Evolutionary conservation across 352 stramenopile genomes (phyloP).

Genomic region (Globisporangium abappressorium): DNA sequence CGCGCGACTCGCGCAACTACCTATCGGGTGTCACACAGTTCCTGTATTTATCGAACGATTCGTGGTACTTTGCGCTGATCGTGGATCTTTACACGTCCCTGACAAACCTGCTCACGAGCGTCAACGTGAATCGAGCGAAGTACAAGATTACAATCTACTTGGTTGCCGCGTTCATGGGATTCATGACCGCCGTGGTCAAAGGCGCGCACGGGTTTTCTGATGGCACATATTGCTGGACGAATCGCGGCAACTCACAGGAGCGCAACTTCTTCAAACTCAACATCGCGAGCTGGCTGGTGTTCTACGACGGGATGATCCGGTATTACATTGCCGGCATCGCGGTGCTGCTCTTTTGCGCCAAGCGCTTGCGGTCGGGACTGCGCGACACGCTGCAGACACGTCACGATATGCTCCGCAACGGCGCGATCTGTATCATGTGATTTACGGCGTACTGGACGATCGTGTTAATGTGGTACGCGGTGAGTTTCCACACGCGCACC

Average conservation of each 20-base stretch:
- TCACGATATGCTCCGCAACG: slow-evolving; percentile 75
- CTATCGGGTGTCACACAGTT: slow-evolving; percentile 78
- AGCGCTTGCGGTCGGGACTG: slow-evolving; percentile 62
- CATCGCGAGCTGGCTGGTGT: slow-evolving; percentile 65
- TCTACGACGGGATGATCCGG: slow-evolving; percentile 85
- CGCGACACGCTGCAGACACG: slow-evolving; percentile 73
- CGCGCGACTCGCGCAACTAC: slow-evolving; percentile 36
- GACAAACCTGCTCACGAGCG: slow-evolving; percentile 85
- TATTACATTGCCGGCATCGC: slow-evolving; percentile 77
- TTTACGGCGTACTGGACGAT: slow-evolving; percentile 85
- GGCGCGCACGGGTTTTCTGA: slow-evolving; percentile 56
- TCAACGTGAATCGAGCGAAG: slow-evolving; percentile 51
- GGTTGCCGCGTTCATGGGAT: slow-evolving; percentile 31
- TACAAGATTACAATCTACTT: slow-evolving; percentile 68
- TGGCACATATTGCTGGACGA: slow-evolving; percentile 80
- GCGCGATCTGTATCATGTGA: slow-evolving; percentile 75
- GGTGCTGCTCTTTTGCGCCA: slow-evolving; percentile 62
- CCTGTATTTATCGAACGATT: slow-evolving; percentile 72
- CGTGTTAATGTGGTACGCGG: slow-evolving; percentile 72
- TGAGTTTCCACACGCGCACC: slow-evolving; percentile 63
- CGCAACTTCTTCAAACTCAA: slow-evolving; percentile 75
- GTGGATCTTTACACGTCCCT: slow-evolving; percentile 74
- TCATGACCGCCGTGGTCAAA: slow-evolving; percentile 36
- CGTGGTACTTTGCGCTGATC: slow-evolving; percentile 82
- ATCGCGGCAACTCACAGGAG: slow-evolving; percentile 39